Evolutionary conservation across 1,139 yeast species (phyloP), one percentile per base, ranked within the genome.

Genomic region (Saccharomyces pastorianus): DNA sequence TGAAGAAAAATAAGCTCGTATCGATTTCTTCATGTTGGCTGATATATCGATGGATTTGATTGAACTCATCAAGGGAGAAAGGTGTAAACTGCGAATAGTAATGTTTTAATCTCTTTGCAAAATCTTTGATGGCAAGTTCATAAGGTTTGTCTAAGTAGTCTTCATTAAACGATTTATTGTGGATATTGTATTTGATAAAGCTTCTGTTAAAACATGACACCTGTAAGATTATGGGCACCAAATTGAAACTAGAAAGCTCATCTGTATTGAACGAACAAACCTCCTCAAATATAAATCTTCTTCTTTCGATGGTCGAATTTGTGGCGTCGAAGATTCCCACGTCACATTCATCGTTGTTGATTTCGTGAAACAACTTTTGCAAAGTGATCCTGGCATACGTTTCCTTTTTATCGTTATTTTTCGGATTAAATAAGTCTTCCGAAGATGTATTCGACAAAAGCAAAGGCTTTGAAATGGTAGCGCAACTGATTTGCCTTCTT

Each of bases 241-340:
- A 60, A 44, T 58, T 65, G 34, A 62, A 60, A 47, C 46, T 62
- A 52, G 58, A 64, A 44, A 48, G 56, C 50, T 28, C 25, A 20
- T 52, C 60, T 56, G 56, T 60, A 61, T 60, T 66, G 51, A 59
- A 60, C 4, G 52, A 27, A 34, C 53, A 50, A 23, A 73, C 64
- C 8, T 65, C 62, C 6, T 65, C 56, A 29, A 70, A 63, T n/a
- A 74, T 65, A 53, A 60, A 65, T 7, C 67, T 63, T 61, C 88
- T 73, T 64, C 93, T 76, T 17, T 73, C 76, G 9, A 64, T 61
- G 1, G 87, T 82, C 1, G 88, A 79, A 65, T 84, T 84, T 7
- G 91, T 85, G 42, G 91, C 91, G 67, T 85, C 91, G 57, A 83
- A 76, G 34, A 83, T 76, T 2, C 88, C 90, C 50, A 84, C 77